These are phyloP conservation scores for Monosporascus sp. DNA, from an alignment of 2,329 filamentous ascomycete species.

Conservation along the genomic window DNA sequence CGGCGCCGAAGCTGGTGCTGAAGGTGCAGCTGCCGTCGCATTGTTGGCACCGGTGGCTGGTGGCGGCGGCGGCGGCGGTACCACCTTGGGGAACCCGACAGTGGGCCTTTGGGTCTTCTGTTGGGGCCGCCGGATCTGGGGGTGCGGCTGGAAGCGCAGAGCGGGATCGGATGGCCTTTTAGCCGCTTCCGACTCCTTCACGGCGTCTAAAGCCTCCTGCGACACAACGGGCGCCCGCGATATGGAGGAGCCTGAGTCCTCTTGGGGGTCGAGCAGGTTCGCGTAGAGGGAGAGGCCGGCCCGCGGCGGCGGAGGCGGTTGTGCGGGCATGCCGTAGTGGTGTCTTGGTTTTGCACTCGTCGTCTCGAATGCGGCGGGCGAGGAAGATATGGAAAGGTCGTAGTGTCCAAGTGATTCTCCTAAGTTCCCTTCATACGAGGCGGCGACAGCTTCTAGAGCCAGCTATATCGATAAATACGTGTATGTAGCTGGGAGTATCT, in stretches of 20 bases:
- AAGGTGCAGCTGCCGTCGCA: constrained; percentile 12
- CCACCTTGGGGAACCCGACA: constrained; percentile 47
- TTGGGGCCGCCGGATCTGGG: constrained; percentile 66
- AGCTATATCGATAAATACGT: no score
- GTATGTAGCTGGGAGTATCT: no score
- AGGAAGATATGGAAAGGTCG: no score
- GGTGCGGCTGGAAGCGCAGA: constrained; percentile 71
- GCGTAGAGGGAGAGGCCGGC: constrained; percentile 71
- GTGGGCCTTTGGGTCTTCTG: constrained; percentile 56
- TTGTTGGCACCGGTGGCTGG: constrained; percentile 16
- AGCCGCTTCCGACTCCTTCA: constrained; percentile 42
- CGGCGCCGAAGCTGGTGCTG: constrained; percentile 36
- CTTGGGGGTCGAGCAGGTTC: constrained; percentile 65
- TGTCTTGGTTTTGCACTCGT: not conserved
- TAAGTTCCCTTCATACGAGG: no score
- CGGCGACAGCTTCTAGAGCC: no score
- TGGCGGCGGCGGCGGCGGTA: constrained; percentile 25
- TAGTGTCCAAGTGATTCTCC: no score
- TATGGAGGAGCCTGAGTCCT: constrained; percentile 55
- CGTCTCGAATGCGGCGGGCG: not conserved
- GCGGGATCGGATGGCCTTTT: constrained; percentile 62
- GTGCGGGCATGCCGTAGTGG: constrained; percentile 16
- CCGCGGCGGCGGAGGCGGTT: constrained; percentile 31
- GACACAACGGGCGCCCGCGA: constrained; percentile 72
- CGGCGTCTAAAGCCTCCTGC: constrained; percentile 45